Base-by-base conservation (phyloP, 768 basidiomycete species). In the Rhodotorula babjevae region DNA sequence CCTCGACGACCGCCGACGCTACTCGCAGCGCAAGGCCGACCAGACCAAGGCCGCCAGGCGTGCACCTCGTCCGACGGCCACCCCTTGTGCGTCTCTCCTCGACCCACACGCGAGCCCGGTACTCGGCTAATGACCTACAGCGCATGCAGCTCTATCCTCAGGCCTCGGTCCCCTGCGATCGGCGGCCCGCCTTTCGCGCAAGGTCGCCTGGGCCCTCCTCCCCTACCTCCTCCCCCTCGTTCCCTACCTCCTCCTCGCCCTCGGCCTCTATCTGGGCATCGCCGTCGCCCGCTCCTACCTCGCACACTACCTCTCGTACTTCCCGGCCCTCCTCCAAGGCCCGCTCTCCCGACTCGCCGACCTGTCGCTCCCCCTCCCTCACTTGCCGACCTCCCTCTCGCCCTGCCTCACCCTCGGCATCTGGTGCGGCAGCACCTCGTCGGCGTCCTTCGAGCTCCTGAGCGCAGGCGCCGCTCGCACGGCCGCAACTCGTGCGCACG, bases 401-500 rank as follows among this genome's bases (percentile, higher is more conserved):
- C 9, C 69, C 2, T 65, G 63, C 60, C 5, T 46, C 18, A 25
- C 42, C 1, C 27, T 67, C 31, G 65, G 69, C 36, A 27, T 53
- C n/a, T 36, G 56, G 42, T 29, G 53, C 19, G n/a, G 52, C 18
- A 18, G 11, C 33, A 2, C 27, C 14, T 31, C 36, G 36, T 7
- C 52, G 19, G 0, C 11, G 4, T 57, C 56, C 16, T 42, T 47
- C 8, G 44, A 68, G 49, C 59, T 67, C 3, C 40, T 65, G 42
- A 50, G 47, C 12, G 60, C 59, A 1, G 33, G 42, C 12, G 67
- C 69, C 9, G 79, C 78, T 0, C 68, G 76, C 3, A 66, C 63
- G 27, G 73, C 77, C 0, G 44, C 61, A 2, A 57, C 63, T 5
- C 70, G 75, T 44, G 79, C 76, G 0, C 23, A 52, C 19, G 66